Percentiles rank a stretch among this genome's conserved stretches.
These are phyloP conservation scores for Globisporangium viniferum DNA, from an alignment of 352 stramenopile species.

Conservation along the genomic window DNA sequence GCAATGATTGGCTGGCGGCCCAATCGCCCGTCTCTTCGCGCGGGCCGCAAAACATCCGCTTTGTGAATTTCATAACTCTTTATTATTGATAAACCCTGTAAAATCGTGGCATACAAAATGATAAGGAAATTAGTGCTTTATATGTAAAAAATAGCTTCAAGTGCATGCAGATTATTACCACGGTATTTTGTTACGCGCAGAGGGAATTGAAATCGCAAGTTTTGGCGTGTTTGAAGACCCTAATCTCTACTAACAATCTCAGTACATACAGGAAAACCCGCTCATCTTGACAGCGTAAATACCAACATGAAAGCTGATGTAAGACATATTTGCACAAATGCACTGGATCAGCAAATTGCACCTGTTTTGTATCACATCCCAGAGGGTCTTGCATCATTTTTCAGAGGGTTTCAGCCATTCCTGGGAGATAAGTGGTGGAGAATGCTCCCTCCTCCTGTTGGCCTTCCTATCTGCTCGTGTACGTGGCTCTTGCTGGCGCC, in stretches of 20 bases:
- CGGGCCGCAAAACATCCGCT: background rate
- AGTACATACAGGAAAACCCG: too few species aligned
- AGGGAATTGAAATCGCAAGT: background rate
- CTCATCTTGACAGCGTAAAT: too few species aligned
- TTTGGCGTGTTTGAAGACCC: background rate
- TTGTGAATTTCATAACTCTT: background rate
- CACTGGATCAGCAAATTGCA: conserved; percentile 6
- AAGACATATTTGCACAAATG: background rate
- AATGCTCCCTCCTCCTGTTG: conserved; percentile 4
- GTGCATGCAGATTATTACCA: background rate
- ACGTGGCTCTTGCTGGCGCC: background rate
- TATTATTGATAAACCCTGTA: background rate
- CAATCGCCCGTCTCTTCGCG: background rate
- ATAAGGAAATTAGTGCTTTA: too few species aligned
- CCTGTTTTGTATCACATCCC: background rate
- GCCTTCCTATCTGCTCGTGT: background rate
- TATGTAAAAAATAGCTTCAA: too few species aligned
- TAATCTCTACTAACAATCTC: background rate
- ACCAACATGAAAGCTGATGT: background rate
- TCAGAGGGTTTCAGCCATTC: background rate
- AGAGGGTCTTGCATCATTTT: conserved; percentile 7
- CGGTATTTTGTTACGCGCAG: conserved; percentile 2
- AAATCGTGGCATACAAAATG: too few species aligned
- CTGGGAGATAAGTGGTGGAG: conserved; percentile 15
- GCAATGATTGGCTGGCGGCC: background rate